phyloP scores from a whole-genome alignment of 345 rosid species.

The Bruguiera sexangula region DNA sequence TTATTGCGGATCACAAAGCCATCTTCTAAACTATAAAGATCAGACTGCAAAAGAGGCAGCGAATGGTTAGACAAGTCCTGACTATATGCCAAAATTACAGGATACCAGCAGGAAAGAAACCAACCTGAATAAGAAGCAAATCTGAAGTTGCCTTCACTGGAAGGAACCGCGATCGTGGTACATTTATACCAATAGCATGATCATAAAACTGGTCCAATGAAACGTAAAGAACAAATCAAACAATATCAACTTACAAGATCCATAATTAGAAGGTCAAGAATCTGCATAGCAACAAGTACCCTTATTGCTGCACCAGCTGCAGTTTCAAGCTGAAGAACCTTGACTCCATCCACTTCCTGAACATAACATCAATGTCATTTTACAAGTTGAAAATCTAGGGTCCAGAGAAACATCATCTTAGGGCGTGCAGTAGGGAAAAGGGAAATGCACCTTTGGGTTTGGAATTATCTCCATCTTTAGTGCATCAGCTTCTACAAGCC shows the following conservation, averaged over 20 bases:
- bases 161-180: conserved; percentile 45
- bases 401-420: neutral
- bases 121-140: conserved; percentile 55
- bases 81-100: neutral
- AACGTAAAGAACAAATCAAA: conserved; percentile 1
- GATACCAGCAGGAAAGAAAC: neutral
- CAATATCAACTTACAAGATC: conserved; percentile 1
- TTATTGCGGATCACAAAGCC: conserved; percentile 40
- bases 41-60: conserved; percentile 48
- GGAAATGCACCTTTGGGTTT: conserved; percentile 29
- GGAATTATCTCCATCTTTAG: conserved; percentile 27
- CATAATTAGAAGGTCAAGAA: neutral
- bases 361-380: neutral
- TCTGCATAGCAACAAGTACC: conserved; percentile 23
- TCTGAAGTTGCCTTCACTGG: conserved; percentile 50
- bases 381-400: no score
- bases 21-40: conserved; percentile 36
- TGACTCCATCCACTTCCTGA: conserved; percentile 23
- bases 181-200: conserved; percentile 34
- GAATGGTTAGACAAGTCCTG: neutral
- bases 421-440: conserved; percentile 1
- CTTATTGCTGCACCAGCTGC: conserved; percentile 33
- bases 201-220: conserved; percentile 42
- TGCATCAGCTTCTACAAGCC: conserved; percentile 43
- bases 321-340: conserved; percentile 24